These are phyloP conservation scores for Daldinia loculata DNA, from an alignment of 495 filamentous ascomycete species.

Conservation along the genomic window DNA sequence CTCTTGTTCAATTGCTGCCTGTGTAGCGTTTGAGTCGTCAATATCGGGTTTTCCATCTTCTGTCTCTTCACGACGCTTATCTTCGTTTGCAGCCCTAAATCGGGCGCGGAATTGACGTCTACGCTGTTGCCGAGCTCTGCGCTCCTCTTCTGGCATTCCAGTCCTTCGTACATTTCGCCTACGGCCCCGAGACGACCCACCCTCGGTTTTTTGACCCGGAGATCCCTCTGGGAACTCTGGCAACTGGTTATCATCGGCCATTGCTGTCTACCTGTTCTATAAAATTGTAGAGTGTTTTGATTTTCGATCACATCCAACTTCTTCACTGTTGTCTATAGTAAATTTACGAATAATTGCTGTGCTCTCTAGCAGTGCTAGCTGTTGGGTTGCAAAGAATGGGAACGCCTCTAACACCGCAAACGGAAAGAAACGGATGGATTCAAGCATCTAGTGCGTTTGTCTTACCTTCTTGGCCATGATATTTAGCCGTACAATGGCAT, in stretches of 20 bases:
- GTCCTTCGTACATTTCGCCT: constrained; percentile 16
- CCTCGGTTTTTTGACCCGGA: background rate
- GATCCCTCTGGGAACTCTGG: constrained; percentile 6
- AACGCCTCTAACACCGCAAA: constrained; percentile 35
- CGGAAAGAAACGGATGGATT: constrained; percentile 23
- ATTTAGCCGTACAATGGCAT: constrained; percentile 30
- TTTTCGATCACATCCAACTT: background rate
- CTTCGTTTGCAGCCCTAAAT: constrained; percentile 1
- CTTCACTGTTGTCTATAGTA: background rate
- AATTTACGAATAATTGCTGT: background rate
- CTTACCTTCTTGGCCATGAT: constrained; percentile 21
- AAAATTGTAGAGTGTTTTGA: background rate
- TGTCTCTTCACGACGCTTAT: background rate
- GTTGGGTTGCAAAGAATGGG: constrained; percentile 32
- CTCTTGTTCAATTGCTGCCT: constrained; percentile 6
- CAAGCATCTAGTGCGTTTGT: constrained; percentile 29
- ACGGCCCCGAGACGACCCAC: background rate
- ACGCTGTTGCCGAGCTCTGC: constrained; percentile 31
- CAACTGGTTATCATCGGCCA: constrained; percentile 5
- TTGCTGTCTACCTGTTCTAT: background rate
- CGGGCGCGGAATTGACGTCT: constrained; percentile 21
- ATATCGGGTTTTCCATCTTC: constrained; percentile 2
- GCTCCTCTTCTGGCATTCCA: constrained; percentile 43
- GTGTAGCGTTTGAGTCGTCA: background rate
- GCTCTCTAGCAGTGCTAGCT: constrained; percentile 15